These are phyloP conservation scores for Ajuga reptans DNA, from an alignment of 305 asterid species.

Conservation along the genomic window DNA sequence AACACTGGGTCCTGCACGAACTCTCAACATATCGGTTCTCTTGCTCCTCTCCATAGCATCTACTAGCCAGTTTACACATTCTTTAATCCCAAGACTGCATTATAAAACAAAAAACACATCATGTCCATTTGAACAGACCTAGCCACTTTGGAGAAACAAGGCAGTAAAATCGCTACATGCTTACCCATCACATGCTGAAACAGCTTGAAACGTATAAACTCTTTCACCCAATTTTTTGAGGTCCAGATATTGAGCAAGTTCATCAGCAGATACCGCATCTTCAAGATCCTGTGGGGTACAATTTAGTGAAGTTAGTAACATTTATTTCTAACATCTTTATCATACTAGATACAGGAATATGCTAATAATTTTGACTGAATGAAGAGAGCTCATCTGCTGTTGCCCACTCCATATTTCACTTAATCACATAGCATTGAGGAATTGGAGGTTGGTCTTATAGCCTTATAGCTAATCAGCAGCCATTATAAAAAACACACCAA, in stretches of 20 bases:
- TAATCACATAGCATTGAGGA: background rate
- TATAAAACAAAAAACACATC: conserved; percentile 8
- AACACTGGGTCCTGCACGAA: conserved; percentile 55
- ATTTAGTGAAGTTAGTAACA: background rate
- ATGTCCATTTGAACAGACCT: background rate
- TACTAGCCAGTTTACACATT: conserved; percentile 85
- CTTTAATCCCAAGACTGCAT: conserved; percentile 77
- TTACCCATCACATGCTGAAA: conserved; percentile 81
- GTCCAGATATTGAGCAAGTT: conserved; percentile 72
- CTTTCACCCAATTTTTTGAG: conserved; percentile 81
- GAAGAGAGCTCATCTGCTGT: background rate
- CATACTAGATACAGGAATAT: background rate
- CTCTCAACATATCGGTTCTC: conserved; percentile 68
- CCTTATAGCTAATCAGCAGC: background rate
- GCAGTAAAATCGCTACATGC: background rate
- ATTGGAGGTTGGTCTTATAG: background rate
- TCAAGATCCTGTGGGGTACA: conserved; percentile 55
- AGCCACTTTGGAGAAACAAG: background rate
- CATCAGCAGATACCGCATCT: conserved; percentile 77
- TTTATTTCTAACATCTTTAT: background rate
- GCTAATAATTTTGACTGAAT: background rate
- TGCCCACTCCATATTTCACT: conserved; percentile 1
- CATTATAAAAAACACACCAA: background rate
- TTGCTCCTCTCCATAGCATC: conserved; percentile 89
- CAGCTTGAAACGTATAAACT: conserved; percentile 64